These are phyloP conservation scores for Neovahlkampfia damariscottae DNA, from an alignment of 78 protist genomes.

Conservation along the genomic window DNA sequence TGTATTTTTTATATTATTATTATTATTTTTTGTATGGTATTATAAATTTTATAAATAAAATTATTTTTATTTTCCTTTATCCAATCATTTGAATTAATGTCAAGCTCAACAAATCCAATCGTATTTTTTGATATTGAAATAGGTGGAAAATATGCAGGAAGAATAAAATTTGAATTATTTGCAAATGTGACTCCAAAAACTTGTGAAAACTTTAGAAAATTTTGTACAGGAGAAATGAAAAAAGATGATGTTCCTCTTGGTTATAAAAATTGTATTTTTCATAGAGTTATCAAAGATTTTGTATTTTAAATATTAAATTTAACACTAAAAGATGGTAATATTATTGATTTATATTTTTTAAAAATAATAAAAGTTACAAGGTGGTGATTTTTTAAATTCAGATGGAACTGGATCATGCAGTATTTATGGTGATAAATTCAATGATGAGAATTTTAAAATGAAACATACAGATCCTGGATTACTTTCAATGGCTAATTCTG, in stretches of 20 bases:
- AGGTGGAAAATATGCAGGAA: conserved; percentile 16
- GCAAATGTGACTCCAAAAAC: conserved; percentile 42
- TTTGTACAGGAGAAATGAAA: conserved; percentile 39
- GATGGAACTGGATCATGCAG: conserved; percentile 76
- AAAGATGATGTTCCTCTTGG: too few relatives aligned
- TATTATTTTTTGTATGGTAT: background rate
- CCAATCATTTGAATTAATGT: background rate
- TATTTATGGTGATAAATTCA: conserved; percentile 80
- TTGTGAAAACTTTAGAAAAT: conserved; percentile 28
- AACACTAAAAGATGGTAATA: too few relatives aligned
- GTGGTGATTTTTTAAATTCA: conserved; percentile 88
- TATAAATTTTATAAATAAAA: background rate
- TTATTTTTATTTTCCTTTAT: background rate
- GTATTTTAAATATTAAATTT: too few relatives aligned
- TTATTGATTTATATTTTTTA: conserved; percentile 70
- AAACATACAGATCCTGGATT: conserved; percentile 53
- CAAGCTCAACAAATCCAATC: background rate
- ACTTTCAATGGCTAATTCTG: conserved; percentile 39
- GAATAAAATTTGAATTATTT: conserved; percentile 38
- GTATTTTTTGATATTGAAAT: conserved; percentile 30
- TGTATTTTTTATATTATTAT: too few relatives aligned
- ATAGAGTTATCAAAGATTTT: conserved; percentile 37
- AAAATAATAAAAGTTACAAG: too few relatives aligned
- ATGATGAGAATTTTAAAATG: conserved; percentile 76
- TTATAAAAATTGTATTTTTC: conserved; percentile 53